phyloP scores from a whole-genome alignment of 2,329 filamentous ascomycete genomes.

The Triangularia verruculosa region DNA sequence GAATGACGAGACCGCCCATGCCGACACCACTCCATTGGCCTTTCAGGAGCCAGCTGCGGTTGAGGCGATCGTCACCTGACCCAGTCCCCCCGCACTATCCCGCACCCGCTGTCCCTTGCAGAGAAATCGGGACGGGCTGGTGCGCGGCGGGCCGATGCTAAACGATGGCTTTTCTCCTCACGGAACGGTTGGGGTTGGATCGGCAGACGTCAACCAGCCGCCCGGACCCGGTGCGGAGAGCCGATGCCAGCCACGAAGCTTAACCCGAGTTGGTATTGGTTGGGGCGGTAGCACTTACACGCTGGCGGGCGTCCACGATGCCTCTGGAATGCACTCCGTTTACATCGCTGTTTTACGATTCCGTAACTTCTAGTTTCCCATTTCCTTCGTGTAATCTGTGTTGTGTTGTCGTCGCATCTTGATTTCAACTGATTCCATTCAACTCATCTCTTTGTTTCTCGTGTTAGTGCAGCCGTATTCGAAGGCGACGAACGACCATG shows the following conservation, averaged over 20 bases:
- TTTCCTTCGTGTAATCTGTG: too few species aligned
- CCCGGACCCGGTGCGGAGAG: constrained; percentile 9
- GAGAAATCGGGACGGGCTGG: background rate
- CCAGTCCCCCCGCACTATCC: background rate
- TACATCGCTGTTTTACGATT: background rate
- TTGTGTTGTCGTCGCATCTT: background rate
- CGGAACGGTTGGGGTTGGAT: constrained; percentile 1
- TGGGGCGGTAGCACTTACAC: background rate
- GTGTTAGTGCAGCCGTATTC: background rate
- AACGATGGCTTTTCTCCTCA: constrained; percentile 7
- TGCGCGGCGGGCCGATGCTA: constrained; percentile 18
- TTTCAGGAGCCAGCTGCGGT: too few species aligned
- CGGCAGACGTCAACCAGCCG: constrained; percentile 23
- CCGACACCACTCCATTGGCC: too few species aligned
- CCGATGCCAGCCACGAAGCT: constrained; percentile 22
- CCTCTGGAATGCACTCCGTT: background rate
- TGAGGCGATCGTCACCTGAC: background rate
- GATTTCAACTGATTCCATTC: background rate
- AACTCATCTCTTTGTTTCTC: background rate
- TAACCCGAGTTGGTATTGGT: background rate
- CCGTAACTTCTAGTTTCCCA: too few species aligned
- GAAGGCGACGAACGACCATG: constrained; percentile 54
- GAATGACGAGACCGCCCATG: too few species aligned
- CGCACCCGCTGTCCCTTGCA: background rate
- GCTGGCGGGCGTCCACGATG: background rate